Conservation (phyloP, 441 rosid genomes). For the Theobroma grandiflorum region DNA sequence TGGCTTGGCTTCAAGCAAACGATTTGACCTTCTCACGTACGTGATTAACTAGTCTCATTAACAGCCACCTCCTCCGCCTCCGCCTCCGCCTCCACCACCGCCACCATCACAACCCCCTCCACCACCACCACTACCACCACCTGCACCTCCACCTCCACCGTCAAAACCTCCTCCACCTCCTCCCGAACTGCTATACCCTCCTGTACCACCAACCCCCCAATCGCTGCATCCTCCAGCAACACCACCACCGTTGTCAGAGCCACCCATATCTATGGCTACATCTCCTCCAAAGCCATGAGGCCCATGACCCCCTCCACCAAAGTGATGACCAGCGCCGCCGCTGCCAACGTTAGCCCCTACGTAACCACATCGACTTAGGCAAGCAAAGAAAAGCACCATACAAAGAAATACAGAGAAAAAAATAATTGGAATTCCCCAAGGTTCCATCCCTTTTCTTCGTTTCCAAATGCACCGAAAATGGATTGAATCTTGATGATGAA, state of each 20-base stretch:
- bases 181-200: background rate
- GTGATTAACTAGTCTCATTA: too few relatives aligned
- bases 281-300: background rate
- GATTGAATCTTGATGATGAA: background rate
- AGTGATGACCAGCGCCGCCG: background rate
- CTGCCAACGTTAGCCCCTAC: background rate
- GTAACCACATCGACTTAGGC: background rate
- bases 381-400: background rate
- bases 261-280: background rate
- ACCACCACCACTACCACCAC: background rate
- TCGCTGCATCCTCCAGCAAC: background rate
- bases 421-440: constrained; percentile 15
- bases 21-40: too few relatives aligned
- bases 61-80: background rate
- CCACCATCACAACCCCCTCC: background rate
- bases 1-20: too few relatives aligned
- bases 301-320: background rate
- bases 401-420: background rate
- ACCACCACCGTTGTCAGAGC: background rate
- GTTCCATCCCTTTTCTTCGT: background rate
- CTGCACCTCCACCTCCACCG: background rate
- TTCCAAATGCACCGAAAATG: background rate
- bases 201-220: background rate
- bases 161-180: background rate
- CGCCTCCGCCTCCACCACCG: background rate